Evolutionary conservation across 179 eudicot genomes (phyloP), one percentile per base, ranked within the genome.

Genomic region (Kewa caespitosa): DNA sequence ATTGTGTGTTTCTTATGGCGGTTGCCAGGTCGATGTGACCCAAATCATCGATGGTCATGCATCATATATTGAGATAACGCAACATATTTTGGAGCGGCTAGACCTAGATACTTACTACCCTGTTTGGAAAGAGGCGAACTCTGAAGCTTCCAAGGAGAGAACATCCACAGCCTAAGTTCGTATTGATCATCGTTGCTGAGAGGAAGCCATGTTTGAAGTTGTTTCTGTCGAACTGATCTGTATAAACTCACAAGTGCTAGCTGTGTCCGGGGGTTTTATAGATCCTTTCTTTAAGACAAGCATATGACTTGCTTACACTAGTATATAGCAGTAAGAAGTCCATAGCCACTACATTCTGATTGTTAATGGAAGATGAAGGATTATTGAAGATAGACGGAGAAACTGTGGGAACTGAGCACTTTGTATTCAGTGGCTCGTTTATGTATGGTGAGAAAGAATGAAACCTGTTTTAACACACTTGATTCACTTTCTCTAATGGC

Each of bases 1-100:
- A 10, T 15, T 27, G 33, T 38, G 5, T 38, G 8, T 28, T 9
- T 33, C n/a, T n/a, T n/a, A 39, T 39, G 22, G 13, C 3, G 7
- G 55, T 62, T 39, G 10, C 67, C 87, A 92, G 97, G 92, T 92
- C 34, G 89, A 92, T 42, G 96, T 88, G 74, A 89, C 96, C 27
- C 86, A 88, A n/a, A 73, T 87, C 67, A 68, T 92, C 6, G 94
- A 91, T 34, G 89, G 91, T 27, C 97, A 92, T 81, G 81, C 93
- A 18, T 88, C 96, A 33, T 92, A 92, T 72, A 86, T 91, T 39
- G 76, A 85, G 84, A 81, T 80, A 76, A 83, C 89, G 28, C 85
- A 87, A 37, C 81, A 85, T 73, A 92, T 92, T 60, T 69, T 92
- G 68, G 78, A 86, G 66, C 88, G 83, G 77, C 94, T 92, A 33